Percentiles rank a stretch among this genome's conserved stretches.
Evolutionary conservation across 2,329 filamentous ascomycete species (phyloP).

Genomic region (Colletotrichum tanaceti): DNA sequence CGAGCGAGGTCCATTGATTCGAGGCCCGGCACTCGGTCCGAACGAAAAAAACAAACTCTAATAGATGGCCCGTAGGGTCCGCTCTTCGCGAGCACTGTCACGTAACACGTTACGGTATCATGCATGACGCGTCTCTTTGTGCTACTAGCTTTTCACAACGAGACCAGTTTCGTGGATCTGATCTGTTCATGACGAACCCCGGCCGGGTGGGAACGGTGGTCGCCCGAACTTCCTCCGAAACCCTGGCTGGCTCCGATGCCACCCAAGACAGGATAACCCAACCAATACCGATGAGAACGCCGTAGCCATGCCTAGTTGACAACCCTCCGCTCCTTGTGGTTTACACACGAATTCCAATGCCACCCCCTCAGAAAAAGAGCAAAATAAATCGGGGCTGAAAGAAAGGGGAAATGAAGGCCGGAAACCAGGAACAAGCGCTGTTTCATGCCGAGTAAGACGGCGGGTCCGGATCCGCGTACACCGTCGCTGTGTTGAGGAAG

Average conservation of each 20-base stretch:
- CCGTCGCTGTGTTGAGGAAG: constrained; percentile 47
- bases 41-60: background rate
- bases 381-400: background rate
- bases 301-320: constrained; percentile 6
- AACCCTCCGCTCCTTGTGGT: background rate
- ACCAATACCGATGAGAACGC: background rate
- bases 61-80: background rate
- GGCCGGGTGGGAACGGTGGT: constrained; percentile 11
- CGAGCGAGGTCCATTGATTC: background rate
- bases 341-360: background rate
- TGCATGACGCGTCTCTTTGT: background rate
- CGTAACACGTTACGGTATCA: background rate
- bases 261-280: background rate
- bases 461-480: constrained; percentile 43
- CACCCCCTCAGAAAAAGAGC: background rate
- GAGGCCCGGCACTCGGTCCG: background rate
- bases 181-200: constrained; percentile 17
- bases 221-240: constrained; percentile 16
- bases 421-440: background rate
- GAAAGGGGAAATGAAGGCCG: background rate
- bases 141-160: background rate
- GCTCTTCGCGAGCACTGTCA: background rate
- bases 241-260: background rate
- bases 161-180: constrained; percentile 19
- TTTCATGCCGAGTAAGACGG: constrained; percentile 45